Conservation (phyloP, 805 yeast species). For the Sugiyamaella qingdaonensis region DNA sequence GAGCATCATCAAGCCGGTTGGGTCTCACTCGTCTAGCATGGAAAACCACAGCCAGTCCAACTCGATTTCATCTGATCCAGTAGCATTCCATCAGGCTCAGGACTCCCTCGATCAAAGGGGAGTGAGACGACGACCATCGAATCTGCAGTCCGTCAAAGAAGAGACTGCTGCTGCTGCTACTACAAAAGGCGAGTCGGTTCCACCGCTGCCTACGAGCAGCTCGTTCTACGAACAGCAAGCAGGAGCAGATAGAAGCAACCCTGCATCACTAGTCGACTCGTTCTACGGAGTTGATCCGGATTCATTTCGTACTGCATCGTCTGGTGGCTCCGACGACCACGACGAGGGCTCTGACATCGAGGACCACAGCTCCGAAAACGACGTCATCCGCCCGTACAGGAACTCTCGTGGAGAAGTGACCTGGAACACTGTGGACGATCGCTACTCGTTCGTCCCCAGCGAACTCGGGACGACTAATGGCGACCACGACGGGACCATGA, state of each 20-base stretch:
- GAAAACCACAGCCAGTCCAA: conserved; percentile 10
- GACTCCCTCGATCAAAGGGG: conserved; percentile 4
- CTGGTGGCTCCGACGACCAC: conserved; percentile 24
- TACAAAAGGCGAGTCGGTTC: not conserved
- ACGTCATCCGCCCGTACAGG: conserved; percentile 28
- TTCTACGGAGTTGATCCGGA: conserved; percentile 9
- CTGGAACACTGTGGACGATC: conserved; percentile 25
- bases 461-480: conserved; percentile 2
- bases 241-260: not conserved
- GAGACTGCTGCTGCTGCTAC: not conserved
- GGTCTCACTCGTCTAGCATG: conserved; percentile 31
- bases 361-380: conserved; percentile 14
- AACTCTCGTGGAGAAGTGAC: conserved; percentile 33
- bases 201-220: not conserved
- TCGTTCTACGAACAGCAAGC: not conserved
- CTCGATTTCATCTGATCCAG: conserved; percentile 6
- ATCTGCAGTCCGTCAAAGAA: conserved; percentile 6
- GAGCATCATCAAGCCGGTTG: conserved; percentile 30
- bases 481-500: conserved; percentile 1
- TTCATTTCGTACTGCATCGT: conserved; percentile 28
- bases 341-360: conserved; percentile 20
- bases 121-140: not conserved
- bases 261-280: not conserved
- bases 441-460: conserved; percentile 5
- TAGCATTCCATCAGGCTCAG: conserved; percentile 1